Evolutionary conservation across 2,329 filamentous ascomycete species (phyloP).

Genomic region (Aspergillus sp.): DNA sequence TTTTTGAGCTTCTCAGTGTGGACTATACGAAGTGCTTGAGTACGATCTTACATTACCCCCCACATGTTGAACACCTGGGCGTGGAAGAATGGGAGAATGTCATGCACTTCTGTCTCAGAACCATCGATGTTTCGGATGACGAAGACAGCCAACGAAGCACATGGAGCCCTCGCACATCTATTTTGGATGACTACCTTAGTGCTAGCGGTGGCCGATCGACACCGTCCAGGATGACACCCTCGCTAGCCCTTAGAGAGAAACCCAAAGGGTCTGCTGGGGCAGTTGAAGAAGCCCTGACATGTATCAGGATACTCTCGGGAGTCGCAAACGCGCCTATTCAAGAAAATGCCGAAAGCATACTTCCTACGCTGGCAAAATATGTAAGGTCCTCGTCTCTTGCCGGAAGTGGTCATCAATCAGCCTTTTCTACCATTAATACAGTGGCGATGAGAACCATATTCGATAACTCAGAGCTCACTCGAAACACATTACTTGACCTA

Average conservation of each 20-base stretch:
- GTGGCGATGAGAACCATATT: slow-evolving; percentile 65
- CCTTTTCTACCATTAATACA: slow-evolving; percentile 73
- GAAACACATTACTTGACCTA: slow-evolving; percentile 58
- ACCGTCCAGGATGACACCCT: slow-evolving; percentile 30
- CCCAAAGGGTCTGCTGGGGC: slow-evolving; percentile 33
- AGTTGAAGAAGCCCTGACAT: slow-evolving; percentile 61
- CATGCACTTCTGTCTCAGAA: slow-evolving; percentile 68
- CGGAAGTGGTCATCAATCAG: slow-evolving; percentile 66
- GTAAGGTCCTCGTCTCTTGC: slow-evolving; percentile 61
- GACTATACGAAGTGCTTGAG: slow-evolving; percentile 78
- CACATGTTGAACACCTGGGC: slow-evolving; percentile 78
- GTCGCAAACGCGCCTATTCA: slow-evolving; percentile 68
- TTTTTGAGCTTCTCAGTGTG: slow-evolving; percentile 68
- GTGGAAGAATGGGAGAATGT: slow-evolving; percentile 66
- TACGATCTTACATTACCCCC: slow-evolving; percentile 67
- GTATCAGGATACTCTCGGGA: slow-evolving; percentile 63
- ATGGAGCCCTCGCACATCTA: slow-evolving; percentile 26
- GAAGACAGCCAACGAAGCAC: slow-evolving; percentile 31
- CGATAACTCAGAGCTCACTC: slow-evolving; percentile 66
- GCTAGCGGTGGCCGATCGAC: slow-evolving; percentile 28
- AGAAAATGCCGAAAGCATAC: slow-evolving; percentile 56
- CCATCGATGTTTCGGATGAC: slow-evolving; percentile 45
- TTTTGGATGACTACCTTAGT: slow-evolving; percentile 27
- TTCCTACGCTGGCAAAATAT: slow-evolving; percentile 59
- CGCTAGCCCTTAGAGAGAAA: slow-evolving; percentile 26